Evolutionary conservation across 1,139 yeast genomes (phyloP).

Genomic region (Debaryomycetaceae sp.): DNA sequence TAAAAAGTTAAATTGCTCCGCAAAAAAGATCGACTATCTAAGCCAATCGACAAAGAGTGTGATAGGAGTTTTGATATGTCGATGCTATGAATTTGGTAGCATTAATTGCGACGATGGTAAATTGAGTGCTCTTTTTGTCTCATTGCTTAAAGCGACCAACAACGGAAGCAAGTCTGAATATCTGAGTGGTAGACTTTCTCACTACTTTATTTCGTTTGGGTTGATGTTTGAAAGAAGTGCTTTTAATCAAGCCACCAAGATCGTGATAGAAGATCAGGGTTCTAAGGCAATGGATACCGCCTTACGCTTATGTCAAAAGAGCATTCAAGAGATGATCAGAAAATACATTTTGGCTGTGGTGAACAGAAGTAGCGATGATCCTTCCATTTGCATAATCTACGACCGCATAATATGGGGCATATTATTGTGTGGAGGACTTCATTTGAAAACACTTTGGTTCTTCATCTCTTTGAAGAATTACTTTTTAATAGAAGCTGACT

Average conservation of each 20-base stretch:
- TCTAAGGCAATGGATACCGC: conserved; percentile 1
- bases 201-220: conserved; percentile 17
- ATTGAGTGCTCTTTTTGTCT: conserved; percentile 8
- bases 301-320: conserved; percentile 7
- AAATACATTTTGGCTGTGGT: conserved; percentile 29
- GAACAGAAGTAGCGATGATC: conserved; percentile 32
- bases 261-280: conserved; percentile 8
- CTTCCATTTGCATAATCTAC: conserved; percentile 22
- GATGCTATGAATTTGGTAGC: conserved; percentile 14
- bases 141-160: conserved; percentile 7
- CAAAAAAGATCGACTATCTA: conserved; percentile 12
- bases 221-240: conserved; percentile 18
- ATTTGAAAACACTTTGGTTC: conserved; percentile 39
- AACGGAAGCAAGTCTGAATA: conserved; percentile 13
- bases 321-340: conserved; percentile 27
- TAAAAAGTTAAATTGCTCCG: conserved; percentile 6
- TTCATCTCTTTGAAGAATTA: conserved; percentile 30
- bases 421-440: conserved; percentile 42
- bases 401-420: conserved; percentile 39
- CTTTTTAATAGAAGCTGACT: conserved; percentile 18
- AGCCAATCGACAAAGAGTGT: conserved; percentile 11
- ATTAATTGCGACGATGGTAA: conserved; percentile 10
- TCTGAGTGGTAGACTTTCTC: conserved; percentile 13
- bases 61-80: conserved; percentile 11
- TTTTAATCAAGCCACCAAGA: conserved; percentile 4